Evolutionary conservation across 2,329 filamentous ascomycete genomes (phyloP), one percentile per base, ranked within the genome.

Genomic region (Aspergillus fijiensis): DNA sequence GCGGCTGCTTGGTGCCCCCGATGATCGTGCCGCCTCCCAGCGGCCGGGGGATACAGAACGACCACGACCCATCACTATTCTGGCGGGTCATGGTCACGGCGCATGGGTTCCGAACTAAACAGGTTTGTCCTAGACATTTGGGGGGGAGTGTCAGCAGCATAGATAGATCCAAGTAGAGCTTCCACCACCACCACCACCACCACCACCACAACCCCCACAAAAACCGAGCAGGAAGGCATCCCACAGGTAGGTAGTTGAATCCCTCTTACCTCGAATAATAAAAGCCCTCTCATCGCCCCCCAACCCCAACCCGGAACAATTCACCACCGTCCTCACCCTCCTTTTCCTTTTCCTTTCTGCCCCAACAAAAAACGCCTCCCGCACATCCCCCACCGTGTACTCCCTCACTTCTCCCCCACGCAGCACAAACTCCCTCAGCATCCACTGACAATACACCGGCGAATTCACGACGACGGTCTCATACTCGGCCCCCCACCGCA

Each of bases 21-120:
- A 89, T 82, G 45, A 89, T 78, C 0, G 87, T 89, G 2, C 87
- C 87, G 3, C 87, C 87, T 35, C 84, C 78, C 27, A 86, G 82
- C 9, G 81, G 82, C 2, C 87, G 81, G 0, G 87, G 86, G 5
- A 89, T 84, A 50, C 82, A 81, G 63, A 89, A 89, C 0, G 82
- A 81, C 85, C 86, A 88, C 9, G 78, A 81, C 0, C 87, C 87
- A 68, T 89, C 86, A 0, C 79, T 78, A 66, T 85, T 84, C 65
- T 90, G 85, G 27, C 83, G 79, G 2, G 87, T 89, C 21, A 89
- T 77, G 0, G 74, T 82, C 55, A 74, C 74, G 3, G 74, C 64
- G 59, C 76, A 76, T 3, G 75, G 70, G 51, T 82, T 82, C 10
- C 74, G 73, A 9, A 82, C 75, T 12, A 85, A 76, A 55, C 78